Base-by-base conservation (phyloP, 176 grass and related monocot species). In the Guadua angustifolia region DNA sequence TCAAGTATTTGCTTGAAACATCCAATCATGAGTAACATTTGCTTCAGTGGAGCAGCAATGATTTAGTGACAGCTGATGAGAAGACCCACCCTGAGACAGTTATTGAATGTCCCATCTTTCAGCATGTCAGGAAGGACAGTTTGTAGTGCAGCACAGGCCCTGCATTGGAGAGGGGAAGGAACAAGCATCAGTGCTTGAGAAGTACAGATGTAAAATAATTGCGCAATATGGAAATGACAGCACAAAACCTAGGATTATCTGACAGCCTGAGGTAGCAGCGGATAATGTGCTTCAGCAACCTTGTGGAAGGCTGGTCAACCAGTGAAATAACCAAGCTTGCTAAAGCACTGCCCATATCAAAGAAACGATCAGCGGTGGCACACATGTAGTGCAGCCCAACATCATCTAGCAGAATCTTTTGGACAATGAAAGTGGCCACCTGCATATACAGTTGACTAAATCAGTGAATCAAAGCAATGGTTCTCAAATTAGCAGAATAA, bases 241-340 rank as follows among this genome's bases (percentile, higher is more conserved):
- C 16, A 57, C 83, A 79, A 79, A 79, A 98, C 95, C 83, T 93
- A 49, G 76, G 75, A 90, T 98, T 69, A 14, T 98, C 87, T 5
- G 85, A 88, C 53, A 98, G 82, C 74, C 95, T 92, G 52, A 92
- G 89, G 74, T 98, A 95, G n/a, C 95, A 98, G 22, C 68, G 69
- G 40, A 98, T 80, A 15, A 95, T 86, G 59, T 88, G 85, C 85
- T 95, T 98, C n/a, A 95, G 47, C 73, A 98, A 68, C 87, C 85
- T 92, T 21, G 85, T 22, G 16, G 89, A 95, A 71, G 93, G 93
- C 51, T 95, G 73, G 14, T 92, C 69, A 9, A 74, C 86, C n/a
- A 88, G 81, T 50, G 90, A 77, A 38, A 70, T 39, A 44, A 93
- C 79, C 87, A 88, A 85, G 40, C 66, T 83, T 61, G 82, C 85